These are phyloP conservation scores for Persicaria maculosa DNA, from an alignment of 148 eudicot genomes.

Conservation along the genomic window DNA sequence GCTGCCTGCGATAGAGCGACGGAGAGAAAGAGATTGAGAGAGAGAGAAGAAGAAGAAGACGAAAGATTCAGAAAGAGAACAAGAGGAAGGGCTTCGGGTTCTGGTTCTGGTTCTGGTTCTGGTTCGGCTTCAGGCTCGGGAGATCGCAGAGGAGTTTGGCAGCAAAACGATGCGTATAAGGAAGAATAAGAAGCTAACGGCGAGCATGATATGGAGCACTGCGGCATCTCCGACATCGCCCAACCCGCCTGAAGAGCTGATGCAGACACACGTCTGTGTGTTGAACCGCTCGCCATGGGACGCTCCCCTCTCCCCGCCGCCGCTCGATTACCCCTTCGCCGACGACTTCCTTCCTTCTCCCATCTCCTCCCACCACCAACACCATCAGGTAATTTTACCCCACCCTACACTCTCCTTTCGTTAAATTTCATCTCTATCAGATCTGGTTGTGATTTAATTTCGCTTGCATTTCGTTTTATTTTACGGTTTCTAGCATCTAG, in stretches of 20 bases:
- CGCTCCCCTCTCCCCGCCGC: not conserved
- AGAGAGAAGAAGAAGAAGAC: not conserved
- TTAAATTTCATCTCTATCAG: not conserved
- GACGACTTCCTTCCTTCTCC: not conserved
- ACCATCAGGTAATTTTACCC: not conserved
- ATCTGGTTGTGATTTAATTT: not conserved
- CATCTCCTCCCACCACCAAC: not conserved
- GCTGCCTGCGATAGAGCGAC: not conserved
- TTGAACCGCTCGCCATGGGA: constrained; percentile 17
- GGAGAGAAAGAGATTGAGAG: not conserved
- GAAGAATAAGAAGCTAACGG: constrained; percentile 14
- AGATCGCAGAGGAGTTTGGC: too few species aligned
- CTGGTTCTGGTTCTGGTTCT: too few species aligned
- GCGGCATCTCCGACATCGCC: not conserved
- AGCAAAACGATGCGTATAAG: constrained; percentile 11
- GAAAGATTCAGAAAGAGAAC: not conserved
- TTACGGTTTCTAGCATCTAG: not conserved
- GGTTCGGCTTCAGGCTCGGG: too few species aligned
- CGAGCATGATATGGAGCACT: constrained; percentile 11
- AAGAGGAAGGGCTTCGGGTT: not conserved
- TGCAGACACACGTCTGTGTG: constrained; percentile 13
- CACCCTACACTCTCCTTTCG: not conserved
- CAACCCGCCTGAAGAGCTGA: constrained; percentile 5
- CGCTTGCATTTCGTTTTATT: not conserved
- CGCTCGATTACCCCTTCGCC: not conserved